Conservation (phyloP, 1,284 basidiomycete species). For the Rhodotorula sp. region DNA sequence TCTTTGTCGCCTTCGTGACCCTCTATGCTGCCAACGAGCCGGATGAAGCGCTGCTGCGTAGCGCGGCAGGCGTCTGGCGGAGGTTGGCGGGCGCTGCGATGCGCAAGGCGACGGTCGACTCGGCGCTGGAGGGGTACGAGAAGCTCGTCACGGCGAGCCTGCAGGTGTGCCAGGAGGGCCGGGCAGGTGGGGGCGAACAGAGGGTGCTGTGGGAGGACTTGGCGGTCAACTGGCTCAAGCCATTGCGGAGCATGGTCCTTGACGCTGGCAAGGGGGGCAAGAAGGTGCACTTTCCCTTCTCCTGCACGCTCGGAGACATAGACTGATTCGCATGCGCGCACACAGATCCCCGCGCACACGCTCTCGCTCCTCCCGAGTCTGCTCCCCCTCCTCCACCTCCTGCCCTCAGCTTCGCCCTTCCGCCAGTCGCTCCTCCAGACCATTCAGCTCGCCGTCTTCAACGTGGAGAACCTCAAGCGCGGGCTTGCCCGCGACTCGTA, state of each 20-base stretch:
- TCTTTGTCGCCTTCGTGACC: slow-evolving; percentile 24
- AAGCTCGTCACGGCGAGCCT: slow-evolving; percentile 26
- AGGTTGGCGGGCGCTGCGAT: slow-evolving; percentile 15
- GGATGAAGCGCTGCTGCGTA: background rate
- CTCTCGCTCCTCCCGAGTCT: slow-evolving; percentile 33
- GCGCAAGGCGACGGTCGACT: slow-evolving; percentile 37
- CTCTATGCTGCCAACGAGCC: background rate
- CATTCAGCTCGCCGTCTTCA: slow-evolving; percentile 36
- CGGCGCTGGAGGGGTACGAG: slow-evolving; percentile 31
- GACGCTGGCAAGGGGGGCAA: slow-evolving; percentile 39
- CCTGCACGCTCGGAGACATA: background rate
- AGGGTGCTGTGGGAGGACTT: slow-evolving; percentile 20
- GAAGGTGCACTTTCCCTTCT: slow-evolving; percentile 21
- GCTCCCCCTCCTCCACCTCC: slow-evolving; percentile 23
- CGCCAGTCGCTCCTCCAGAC: slow-evolving; percentile 25
- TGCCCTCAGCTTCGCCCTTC: background rate
- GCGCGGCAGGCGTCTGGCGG: slow-evolving; percentile 15
- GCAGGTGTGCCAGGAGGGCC: background rate
- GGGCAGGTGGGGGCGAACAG: background rate
- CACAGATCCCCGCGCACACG: slow-evolving; percentile 29
- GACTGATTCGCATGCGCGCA: background rate
- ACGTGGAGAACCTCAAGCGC: slow-evolving; percentile 38
- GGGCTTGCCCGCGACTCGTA: slow-evolving; percentile 41
- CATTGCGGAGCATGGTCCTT: slow-evolving; percentile 14
- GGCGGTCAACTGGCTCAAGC: slow-evolving; percentile 21